Conservation (phyloP, 768 basidiomycete genomes). For the Pulveroboletus frians region DNA sequence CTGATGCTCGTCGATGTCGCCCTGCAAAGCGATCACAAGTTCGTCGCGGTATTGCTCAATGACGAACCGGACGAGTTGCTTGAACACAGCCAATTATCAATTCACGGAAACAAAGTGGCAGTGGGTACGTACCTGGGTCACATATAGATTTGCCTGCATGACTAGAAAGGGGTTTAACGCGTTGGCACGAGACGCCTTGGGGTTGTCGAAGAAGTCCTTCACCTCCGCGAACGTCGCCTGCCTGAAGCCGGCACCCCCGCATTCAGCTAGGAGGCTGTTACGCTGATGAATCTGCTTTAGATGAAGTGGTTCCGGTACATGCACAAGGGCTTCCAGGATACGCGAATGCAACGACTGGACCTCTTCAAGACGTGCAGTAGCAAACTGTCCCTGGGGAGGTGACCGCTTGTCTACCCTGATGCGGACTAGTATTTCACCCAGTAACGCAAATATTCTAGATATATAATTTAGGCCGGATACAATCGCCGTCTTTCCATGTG, state of each 20-base stretch:
- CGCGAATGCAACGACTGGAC: conserved; percentile 75
- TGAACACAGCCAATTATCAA: neutral
- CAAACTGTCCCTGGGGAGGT: conserved; percentile 80
- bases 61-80: conserved; percentile 93
- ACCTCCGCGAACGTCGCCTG: conserved; percentile 85
- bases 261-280: conserved; percentile 51
- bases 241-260: conserved; percentile 65
- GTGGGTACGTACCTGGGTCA: conserved; percentile 67
- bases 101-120: neutral
- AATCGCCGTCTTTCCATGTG: conserved; percentile 79
- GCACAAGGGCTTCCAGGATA: conserved; percentile 67
- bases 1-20: conserved; percentile 56
- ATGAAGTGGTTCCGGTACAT: conserved; percentile 71
- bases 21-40: conserved; percentile 63
- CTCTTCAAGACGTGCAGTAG: conserved; percentile 79
- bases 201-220: conserved; percentile 88
- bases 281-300: conserved; percentile 55
- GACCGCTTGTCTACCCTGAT: conserved; percentile 85
- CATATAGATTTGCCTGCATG: conserved; percentile 88
- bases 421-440: conserved; percentile 82
- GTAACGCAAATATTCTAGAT: conserved; percentile 78
- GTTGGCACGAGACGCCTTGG: conserved; percentile 78
- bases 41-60: conserved; percentile 91
- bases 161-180: conserved; percentile 88
- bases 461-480: conserved; percentile 85